Evolutionary conservation across 1,284 basidiomycete genomes (phyloP).

Genomic region (Coniferiporia sulphurascens): DNA sequence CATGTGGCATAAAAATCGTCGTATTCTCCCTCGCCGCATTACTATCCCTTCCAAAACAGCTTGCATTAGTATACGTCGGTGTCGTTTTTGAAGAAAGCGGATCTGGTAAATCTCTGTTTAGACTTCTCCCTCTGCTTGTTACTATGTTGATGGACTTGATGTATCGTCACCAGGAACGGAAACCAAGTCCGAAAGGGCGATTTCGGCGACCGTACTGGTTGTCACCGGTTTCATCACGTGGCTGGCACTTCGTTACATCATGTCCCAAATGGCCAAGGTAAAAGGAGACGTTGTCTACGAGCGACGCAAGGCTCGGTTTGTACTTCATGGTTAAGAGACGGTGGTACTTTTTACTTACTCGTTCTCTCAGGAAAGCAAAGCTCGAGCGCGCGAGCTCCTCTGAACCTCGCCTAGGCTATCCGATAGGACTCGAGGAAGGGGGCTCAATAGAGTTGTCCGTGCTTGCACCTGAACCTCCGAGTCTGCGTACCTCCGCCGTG

Average conservation of each 20-base stretch:
- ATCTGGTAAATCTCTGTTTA: background rate
- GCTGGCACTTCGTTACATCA: slow-evolving; percentile 81
- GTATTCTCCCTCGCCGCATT: slow-evolving; percentile 68
- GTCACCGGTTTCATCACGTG: slow-evolving; percentile 70
- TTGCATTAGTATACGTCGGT: slow-evolving; percentile 71
- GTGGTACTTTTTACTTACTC: too few relatives aligned
- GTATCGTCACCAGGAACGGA: slow-evolving; percentile 20
- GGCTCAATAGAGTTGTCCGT: too few relatives aligned
- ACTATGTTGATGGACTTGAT: background rate
- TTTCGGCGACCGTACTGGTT: slow-evolving; percentile 59
- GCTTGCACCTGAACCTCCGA: too few relatives aligned
- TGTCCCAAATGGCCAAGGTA: slow-evolving; percentile 67
- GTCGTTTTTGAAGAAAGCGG: slow-evolving; percentile 44
- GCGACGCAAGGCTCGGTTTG: slow-evolving; percentile 62
- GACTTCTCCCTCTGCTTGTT: background rate
- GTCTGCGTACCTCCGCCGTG: too few relatives aligned
- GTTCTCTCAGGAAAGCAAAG: too few relatives aligned
- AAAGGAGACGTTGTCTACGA: slow-evolving; percentile 72
- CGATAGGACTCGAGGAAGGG: too few relatives aligned
- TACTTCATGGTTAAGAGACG: too few relatives aligned
- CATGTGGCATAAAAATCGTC: slow-evolving; percentile 72
- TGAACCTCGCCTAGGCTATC: too few relatives aligned
- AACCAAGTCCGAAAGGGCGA: slow-evolving; percentile 47
- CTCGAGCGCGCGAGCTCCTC: too few relatives aligned
- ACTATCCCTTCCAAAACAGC: slow-evolving; percentile 74